Conservation (phyloP, 306 rosid genomes). For the Trifolium pratense region DNA sequence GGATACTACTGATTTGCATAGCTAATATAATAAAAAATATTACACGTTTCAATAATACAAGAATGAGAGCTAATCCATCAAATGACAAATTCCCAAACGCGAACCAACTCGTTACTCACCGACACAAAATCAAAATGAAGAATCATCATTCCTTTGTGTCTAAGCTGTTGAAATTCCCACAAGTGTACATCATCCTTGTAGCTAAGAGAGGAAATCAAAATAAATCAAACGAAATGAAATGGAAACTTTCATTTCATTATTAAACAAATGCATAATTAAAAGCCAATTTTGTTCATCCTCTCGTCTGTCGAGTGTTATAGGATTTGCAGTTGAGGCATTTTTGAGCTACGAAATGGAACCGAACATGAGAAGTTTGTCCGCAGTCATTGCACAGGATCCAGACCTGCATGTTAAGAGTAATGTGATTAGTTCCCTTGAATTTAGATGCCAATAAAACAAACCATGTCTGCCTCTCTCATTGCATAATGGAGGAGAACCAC, state of each 20-base stretch:
- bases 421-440: slow-evolving; percentile 8
- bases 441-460: neutral
- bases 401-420: slow-evolving; percentile 50
- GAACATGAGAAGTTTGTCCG: slow-evolving; percentile 61
- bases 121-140: slow-evolving; percentile 4
- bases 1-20: neutral
- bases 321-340: slow-evolving; percentile 82
- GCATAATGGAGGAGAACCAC: neutral
- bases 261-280: neutral
- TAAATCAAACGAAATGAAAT: slow-evolving; percentile 17
- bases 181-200: neutral
- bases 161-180: slow-evolving; percentile 16
- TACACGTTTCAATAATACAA: neutral
- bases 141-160: slow-evolving; percentile 25
- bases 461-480: neutral
- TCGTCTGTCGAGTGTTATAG: slow-evolving; percentile 77
- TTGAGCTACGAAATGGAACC: slow-evolving; percentile 71
- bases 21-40: neutral
- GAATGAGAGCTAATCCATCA: neutral
- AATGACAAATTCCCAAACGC: neutral
- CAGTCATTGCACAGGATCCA: slow-evolving; percentile 92
- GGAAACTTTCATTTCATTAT: neutral
- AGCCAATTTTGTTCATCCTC: slow-evolving; percentile 58
- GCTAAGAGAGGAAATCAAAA: neutral
- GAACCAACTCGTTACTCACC: neutral